Percentiles rank a stretch among this genome's conserved stretches.
phyloP scores from a whole-genome alignment of 768 basidiomycete genomes.

The Mycena haematopus region DNA sequence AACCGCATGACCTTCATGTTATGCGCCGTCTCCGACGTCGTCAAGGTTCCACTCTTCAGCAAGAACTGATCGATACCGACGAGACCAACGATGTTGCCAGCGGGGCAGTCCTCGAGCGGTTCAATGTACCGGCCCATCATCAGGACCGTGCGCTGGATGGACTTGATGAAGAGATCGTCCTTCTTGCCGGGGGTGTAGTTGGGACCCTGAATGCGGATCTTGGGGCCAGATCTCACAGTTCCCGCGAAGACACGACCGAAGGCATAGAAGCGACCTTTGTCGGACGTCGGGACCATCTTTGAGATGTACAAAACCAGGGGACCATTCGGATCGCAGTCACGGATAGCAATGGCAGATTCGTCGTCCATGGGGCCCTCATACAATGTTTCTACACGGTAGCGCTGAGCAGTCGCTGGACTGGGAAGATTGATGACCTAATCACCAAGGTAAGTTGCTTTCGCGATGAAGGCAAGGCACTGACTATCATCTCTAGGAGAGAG shows the following conservation, averaged over 20 bases:
- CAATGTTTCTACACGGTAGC: constrained; percentile 98
- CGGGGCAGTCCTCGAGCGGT: constrained; percentile 98
- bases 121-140: constrained; percentile 99
- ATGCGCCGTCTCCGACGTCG: constrained; percentile 96
- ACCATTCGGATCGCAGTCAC: constrained; percentile 94
- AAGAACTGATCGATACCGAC: constrained; percentile 99
- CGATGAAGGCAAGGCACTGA: constrained; percentile 95
- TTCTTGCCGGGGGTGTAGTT: constrained; percentile 99
- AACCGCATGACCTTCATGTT: constrained; percentile 99
- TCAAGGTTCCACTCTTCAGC: constrained; percentile 98
- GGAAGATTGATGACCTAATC: too few species aligned
- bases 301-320: constrained; percentile 98
- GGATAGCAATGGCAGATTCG: constrained; percentile 97
- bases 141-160: constrained; percentile 96
- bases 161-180: constrained; percentile 96
- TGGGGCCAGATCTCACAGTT: constrained; percentile 94
- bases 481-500: constrained; percentile 98
- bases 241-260: constrained; percentile 99
- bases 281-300: constrained; percentile 99
- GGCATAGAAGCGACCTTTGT: constrained; percentile 99
- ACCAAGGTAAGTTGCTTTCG: too few species aligned
- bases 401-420: constrained; percentile 84
- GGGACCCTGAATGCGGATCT: constrained; percentile 98
- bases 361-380: constrained; percentile 99
- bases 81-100: constrained; percentile 98